These are phyloP conservation scores for Tubosaeta brunneosetosa DNA, from an alignment of 768 basidiomycete species.

Conservation along the genomic window DNA sequence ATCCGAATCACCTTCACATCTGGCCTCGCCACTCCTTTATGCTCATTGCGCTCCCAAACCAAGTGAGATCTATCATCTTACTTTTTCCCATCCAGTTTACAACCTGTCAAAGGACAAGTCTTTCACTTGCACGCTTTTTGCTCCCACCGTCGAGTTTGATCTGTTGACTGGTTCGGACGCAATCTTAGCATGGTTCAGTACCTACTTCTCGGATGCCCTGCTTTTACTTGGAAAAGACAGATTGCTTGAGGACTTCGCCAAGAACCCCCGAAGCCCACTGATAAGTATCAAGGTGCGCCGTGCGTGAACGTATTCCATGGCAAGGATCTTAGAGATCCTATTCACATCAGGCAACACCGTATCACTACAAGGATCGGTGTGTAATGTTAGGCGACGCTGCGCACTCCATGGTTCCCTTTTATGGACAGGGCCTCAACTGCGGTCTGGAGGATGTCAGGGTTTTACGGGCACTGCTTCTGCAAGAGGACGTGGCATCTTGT, in stretches of 20 bases:
- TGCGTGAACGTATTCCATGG: slow-evolving; percentile 16
- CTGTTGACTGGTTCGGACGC: slow-evolving; percentile 53
- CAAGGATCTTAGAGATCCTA: slow-evolving; percentile 18
- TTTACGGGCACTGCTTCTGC: slow-evolving; percentile 67
- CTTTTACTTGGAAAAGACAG: slow-evolving; percentile 75
- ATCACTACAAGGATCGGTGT: slow-evolving; percentile 85
- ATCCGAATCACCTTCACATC: slow-evolving; percentile 95
- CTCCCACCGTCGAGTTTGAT: slow-evolving; percentile 74
- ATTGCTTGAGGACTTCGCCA: slow-evolving; percentile 71
- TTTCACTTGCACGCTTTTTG: slow-evolving; percentile 96
- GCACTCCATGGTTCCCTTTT: slow-evolving; percentile 98
- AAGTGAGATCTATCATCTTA: slow-evolving; percentile 48
- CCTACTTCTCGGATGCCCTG: slow-evolving; percentile 86
- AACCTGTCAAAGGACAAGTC: slow-evolving; percentile 71
- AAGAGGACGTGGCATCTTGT: slow-evolving; percentile 58
- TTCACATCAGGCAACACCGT: slow-evolving; percentile 64
- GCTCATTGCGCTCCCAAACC: slow-evolving; percentile 97
- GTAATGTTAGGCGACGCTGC: slow-evolving; percentile 92
- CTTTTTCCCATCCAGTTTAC: slow-evolving; percentile 25
- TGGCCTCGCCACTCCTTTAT: slow-evolving; percentile 99
- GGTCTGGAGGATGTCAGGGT: slow-evolving; percentile 96
- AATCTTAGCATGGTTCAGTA: slow-evolving; percentile 71
- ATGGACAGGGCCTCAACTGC: slow-evolving; percentile 96
- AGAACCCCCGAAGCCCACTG: slow-evolving; percentile 83
- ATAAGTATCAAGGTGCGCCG: slow-evolving; percentile 84